Evolutionary conservation across 768 basidiomycete genomes (phyloP), one percentile per base, ranked within the genome.

Genomic region (Kwoniella dendrophila): DNA sequence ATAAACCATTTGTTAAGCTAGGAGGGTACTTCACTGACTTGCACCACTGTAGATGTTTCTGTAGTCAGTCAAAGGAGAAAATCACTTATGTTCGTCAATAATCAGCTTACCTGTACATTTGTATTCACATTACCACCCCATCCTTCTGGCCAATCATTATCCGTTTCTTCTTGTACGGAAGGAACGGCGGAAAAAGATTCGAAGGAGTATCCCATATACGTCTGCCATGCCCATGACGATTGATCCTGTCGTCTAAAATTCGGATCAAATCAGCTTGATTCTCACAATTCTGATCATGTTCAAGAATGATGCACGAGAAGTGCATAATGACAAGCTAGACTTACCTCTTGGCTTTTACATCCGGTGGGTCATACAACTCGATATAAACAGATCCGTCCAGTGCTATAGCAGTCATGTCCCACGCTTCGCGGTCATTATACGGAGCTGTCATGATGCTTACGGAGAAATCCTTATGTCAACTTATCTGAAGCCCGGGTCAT

Each of bases 121-220:
- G 74, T 75, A 56, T 80, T 76, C 12, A 80, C 78, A 38, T 73
- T 67, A 3, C 72, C 75, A n/a, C 67, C 64, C 77, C 78, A 79
- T 20, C 70, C 75, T 56, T 69, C 60, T 20, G 69, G 70, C 36
- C 59, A 50, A 10, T 50, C 56, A 3, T 59, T 26, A 27, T 41
- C 18, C 26, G 49, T 38, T 8, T 54, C 56, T 11, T 49, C 34
- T 1, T 38, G 55, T 18, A 16, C 26, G 5, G 55, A 29, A 0
- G 67, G 60, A 22, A 60, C 40, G 1, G 78, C 79, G 1, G 76
- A 77, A 63, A 71, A 80, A 1, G 75, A 69, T 55, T 80, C 79
- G 65, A 68, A 79, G 0, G 79, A 59, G 54, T 76, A 77, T 2
- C 79, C 77, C 70, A 75, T 67, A 59, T 77, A 78, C 1, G 60